These are phyloP conservation scores for Aspergillus sp. DNA, from an alignment of 2,329 filamentous ascomycete species.

Conservation along the genomic window DNA sequence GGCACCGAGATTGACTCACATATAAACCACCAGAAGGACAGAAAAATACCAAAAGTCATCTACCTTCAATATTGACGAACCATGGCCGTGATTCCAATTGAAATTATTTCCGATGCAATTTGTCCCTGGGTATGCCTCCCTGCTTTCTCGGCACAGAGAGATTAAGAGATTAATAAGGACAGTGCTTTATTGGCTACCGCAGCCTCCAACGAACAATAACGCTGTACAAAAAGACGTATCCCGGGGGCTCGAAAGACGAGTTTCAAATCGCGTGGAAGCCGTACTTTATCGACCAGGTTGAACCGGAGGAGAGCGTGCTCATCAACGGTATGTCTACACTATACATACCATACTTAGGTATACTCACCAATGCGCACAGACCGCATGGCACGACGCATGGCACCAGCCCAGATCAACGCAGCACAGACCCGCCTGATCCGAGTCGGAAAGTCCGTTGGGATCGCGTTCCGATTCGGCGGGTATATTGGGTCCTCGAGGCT, in stretches of 20 bases:
- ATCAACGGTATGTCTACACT: constrained; percentile 9
- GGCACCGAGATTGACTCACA: not conserved
- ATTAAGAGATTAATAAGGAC: not conserved
- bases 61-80: too few relatives aligned
- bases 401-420: constrained; percentile 12
- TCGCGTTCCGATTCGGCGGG: constrained; percentile 21
- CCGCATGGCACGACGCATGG: constrained; percentile 21
- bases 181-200: constrained; percentile 45
- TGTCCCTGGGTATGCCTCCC: constrained; percentile 1
- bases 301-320: constrained; percentile 13
- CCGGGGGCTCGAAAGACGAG: constrained; percentile 33
- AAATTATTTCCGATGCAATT: not conserved
- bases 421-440: constrained; percentile 20
- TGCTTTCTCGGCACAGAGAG: accelerated
- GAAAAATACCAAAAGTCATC: not conserved
- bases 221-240: constrained; percentile 43
- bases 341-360: too few relatives aligned
- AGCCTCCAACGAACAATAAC: constrained; percentile 39
- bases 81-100: not conserved
- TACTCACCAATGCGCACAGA: constrained; percentile 7
- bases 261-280: constrained; percentile 40
- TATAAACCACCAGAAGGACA: not conserved
- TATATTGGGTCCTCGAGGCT: constrained; percentile 20
- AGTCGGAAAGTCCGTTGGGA: constrained; percentile 12
- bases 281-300: constrained; percentile 36